Evolutionary conservation across 2,329 filamentous ascomycete genomes (phyloP).

Genomic region (Exophiala calicioides): DNA sequence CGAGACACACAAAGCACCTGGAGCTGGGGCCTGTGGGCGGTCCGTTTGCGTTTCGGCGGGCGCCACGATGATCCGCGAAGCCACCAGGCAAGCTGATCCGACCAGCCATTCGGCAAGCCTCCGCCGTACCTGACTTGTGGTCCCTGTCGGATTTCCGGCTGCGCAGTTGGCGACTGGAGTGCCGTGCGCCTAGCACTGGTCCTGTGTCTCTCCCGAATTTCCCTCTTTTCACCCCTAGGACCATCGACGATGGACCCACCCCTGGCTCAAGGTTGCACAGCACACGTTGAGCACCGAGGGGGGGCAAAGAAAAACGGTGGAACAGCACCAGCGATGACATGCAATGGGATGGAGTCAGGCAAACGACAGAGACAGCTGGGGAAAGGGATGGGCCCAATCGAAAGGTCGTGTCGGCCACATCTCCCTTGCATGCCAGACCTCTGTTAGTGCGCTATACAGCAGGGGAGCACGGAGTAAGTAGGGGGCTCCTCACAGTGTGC

Average conservation of each 20-base stretch:
- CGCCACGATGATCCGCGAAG: not conserved
- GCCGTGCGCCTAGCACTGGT: too few species aligned
- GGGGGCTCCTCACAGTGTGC: not conserved
- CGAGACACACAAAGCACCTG: not conserved
- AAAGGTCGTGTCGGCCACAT: constrained; percentile 4
- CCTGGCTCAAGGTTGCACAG: too few species aligned
- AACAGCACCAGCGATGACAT: not conserved
- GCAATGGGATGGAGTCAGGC: constrained; percentile 15
- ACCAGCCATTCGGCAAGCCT: too few species aligned
- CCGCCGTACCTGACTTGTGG: too few species aligned
- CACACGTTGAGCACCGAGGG: not conserved
- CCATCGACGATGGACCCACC: not conserved
- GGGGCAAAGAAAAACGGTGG: not conserved
- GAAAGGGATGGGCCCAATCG: constrained; percentile 7
- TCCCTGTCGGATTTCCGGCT: not conserved
- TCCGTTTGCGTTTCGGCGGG: constrained; percentile 5
- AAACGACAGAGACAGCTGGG: constrained; percentile 2
- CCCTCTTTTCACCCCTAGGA: constrained; percentile 9
- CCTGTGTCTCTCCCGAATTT: constrained; percentile 25
- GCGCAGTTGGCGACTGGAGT: not conserved
- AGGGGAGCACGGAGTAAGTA: too few species aligned
- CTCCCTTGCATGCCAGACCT: not conserved
- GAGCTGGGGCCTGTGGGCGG: not conserved
- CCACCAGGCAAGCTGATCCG: constrained; percentile 1
- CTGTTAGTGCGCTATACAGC: too few species aligned